Conservation (phyloP, 345 rosid genomes). For the Sisymbrium irio region DNA sequence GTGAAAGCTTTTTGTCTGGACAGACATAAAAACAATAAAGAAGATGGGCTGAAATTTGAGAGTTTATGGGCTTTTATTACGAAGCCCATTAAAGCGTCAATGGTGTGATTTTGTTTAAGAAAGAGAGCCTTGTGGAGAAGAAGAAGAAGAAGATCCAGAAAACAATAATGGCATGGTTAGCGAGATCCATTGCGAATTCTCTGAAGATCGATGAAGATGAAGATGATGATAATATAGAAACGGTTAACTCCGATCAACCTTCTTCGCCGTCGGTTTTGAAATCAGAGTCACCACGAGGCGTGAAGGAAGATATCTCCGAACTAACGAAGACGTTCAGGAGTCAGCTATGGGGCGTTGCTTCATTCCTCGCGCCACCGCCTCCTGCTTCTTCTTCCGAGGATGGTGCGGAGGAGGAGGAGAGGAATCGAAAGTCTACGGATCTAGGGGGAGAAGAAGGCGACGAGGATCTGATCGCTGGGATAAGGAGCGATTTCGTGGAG, state of each 20-base stretch:
- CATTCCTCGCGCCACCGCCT: conserved; percentile 72
- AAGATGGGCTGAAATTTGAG: background rate
- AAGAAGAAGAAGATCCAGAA: conserved; percentile 16
- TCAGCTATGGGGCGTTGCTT: conserved; percentile 93
- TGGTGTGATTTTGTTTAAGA: background rate
- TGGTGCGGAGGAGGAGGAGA: conserved; percentile 33
- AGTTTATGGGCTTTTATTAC: background rate
- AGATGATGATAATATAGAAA: conserved; percentile 29
- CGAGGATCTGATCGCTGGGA: conserved; percentile 36
- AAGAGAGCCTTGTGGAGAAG: background rate
- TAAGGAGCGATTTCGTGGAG: conserved; percentile 39
- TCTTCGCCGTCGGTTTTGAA: conserved; percentile 18
- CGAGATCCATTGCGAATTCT: conserved; percentile 77
- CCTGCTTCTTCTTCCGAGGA: background rate
- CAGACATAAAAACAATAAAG: background rate
- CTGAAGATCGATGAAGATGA: conserved; percentile 64
- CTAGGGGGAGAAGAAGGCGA: conserved; percentile 14
- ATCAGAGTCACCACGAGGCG: conserved; percentile 61
- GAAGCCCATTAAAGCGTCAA: background rate
- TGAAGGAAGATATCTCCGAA: conserved; percentile 82
- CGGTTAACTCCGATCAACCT: conserved; percentile 15
- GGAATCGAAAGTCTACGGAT: conserved; percentile 38
- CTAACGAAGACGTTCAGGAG: conserved; percentile 65
- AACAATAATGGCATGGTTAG: conserved; percentile 85
- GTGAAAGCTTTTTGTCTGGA: conserved; percentile 29